These are phyloP conservation scores for Elaeis oleifera DNA, from an alignment of 202 grass and related monocot species.

Conservation along the genomic window DNA sequence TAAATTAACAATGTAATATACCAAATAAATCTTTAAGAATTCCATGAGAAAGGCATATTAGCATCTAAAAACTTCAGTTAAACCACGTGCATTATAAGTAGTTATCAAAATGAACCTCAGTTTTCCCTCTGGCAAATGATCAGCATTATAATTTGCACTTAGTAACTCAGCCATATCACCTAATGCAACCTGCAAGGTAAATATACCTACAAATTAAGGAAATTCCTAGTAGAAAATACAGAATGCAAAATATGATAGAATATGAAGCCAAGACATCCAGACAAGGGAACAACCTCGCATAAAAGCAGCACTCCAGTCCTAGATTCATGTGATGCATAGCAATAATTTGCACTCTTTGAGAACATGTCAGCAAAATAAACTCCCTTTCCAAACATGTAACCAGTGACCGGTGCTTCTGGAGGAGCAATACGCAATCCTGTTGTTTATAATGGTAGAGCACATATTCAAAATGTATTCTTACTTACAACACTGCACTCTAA, in stretches of 20 bases:
- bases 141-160: conserved; percentile 59
- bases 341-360: conserved; percentile 98
- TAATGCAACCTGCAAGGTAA: conserved; percentile 59
- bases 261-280: background rate
- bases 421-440: conserved; percentile 92
- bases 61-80: no score
- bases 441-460: background rate
- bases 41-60: no score
- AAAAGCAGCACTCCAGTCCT: conserved; percentile 82
- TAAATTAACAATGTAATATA: no score
- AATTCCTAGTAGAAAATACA: background rate
- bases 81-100: no score
- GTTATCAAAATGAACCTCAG: conserved; percentile 43
- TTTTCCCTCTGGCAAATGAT: conserved; percentile 73
- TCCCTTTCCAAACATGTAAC: conserved; percentile 98
- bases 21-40: no score
- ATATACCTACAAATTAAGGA: conserved; percentile 2
- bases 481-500: no score
- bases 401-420: conserved; percentile 85
- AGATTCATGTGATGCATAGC: conserved; percentile 48
- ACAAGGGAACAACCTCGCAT: conserved; percentile 48
- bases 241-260: no score
- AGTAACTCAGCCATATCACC: conserved; percentile 78
- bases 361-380: conserved; percentile 98
- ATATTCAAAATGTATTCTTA: no score